Evolutionary conservation across 1,284 basidiomycete genomes (phyloP), one percentile per base, ranked within the genome.

Genomic region (Amylostereum areolatum): DNA sequence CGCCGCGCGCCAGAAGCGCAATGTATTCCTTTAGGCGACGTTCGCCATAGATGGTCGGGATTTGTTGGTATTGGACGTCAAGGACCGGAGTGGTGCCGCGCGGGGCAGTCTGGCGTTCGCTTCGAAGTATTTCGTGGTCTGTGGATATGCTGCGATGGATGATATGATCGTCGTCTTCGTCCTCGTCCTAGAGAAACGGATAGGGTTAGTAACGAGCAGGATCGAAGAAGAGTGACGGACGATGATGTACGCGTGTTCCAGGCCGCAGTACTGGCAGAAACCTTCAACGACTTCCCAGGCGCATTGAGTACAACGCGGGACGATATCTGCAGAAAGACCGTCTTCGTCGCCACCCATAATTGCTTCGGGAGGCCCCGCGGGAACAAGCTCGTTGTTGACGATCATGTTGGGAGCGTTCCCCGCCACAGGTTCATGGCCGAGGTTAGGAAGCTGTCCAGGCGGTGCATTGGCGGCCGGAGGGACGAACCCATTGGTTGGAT

Each of bases 1-100:
- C 53, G 1, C 57, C 57, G 12, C 57, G 51, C 3, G 44, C 40
- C 4, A 58, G 18, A 5, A 58, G 45, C 11, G 49, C 32, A 25
- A 7, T 5, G 46, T 53, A 57, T 34, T 50, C 52, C 18, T 18
- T 18, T 18, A 18, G 18, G 18, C 18, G 18, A 18, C 18, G 18
- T 18, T 18, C 18, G 18, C 18, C 18, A 18, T 18, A 18, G 18
- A 18, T 18, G 18, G 18, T 18, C 18, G 18, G 18, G 18, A 18
- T 18, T 18, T 18, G 18, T 18, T 18, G 18, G 18, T 18, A 18
- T 18, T 18, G 18, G 18, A 34, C 32, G 18, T 46, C 33, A 18
- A 46, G 45, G 11, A 46, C 24, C 25, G 45, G 45, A 33, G 45
- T 46, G 11, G 35, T 46, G 25, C 45, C 45, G 3, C 45, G 32